These are phyloP conservation scores for Vararia minispora DNA, from an alignment of 768 basidiomycete species.

Conservation along the genomic window DNA sequence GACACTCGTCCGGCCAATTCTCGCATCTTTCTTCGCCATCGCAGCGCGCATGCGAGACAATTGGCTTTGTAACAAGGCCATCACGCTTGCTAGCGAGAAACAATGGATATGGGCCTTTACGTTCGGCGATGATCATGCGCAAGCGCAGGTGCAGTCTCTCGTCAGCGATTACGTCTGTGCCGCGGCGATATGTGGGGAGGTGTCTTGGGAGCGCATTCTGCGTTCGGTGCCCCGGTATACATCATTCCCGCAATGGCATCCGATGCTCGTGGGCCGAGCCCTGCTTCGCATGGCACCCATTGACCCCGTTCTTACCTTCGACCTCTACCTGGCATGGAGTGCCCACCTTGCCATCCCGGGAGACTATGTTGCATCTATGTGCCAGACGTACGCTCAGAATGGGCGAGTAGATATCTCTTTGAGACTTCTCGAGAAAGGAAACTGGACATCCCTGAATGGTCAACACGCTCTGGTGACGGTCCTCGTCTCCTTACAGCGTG, in stretches of 20 bases:
- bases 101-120: conserved; percentile 14
- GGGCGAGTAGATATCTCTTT: conserved; percentile 10
- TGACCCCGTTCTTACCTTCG: conserved; percentile 7
- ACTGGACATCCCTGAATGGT: conserved; percentile 2
- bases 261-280: conserved; percentile 7
- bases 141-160: conserved; percentile 22
- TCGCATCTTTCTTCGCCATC: conserved; percentile 34
- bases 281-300: conserved; percentile 7
- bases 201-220: conserved; percentile 12
- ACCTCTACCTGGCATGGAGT: conserved; percentile 8
- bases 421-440: conserved; percentile 2
- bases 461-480: conserved; percentile 22
- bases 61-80: conserved; percentile 6
- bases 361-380: conserved; percentile 4
- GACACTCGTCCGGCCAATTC: conserved; percentile 22
- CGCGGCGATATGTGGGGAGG: conserved; percentile 5
- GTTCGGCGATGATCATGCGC: conserved; percentile 9
- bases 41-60: conserved; percentile 25
- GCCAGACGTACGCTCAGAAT: conserved; percentile 7
- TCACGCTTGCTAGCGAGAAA: conserved; percentile 11
- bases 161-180: conserved; percentile 24
- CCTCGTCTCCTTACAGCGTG: conserved; percentile 14
- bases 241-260: conserved; percentile 10
- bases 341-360: conserved; percentile 8
- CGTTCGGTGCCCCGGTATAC: conserved; percentile 10